phyloP scores from a whole-genome alignment of 148 eudicot genomes.

The Vaccinium darrowii region DNA sequence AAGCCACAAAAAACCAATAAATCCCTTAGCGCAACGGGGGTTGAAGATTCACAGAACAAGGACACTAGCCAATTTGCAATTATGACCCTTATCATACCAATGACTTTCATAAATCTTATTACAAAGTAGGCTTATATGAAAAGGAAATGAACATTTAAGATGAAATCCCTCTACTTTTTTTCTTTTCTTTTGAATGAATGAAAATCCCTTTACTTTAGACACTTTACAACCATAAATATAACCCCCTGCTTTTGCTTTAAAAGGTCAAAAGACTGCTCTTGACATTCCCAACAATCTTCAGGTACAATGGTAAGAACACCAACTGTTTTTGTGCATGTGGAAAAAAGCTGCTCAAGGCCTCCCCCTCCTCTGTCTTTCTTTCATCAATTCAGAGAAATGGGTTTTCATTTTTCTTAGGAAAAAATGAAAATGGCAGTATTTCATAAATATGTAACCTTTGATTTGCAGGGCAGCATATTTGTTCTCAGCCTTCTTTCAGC shows the following conservation, averaged over 20 bases:
- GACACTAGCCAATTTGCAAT: too few species aligned
- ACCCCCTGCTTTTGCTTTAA: constrained; percentile 2
- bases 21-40: too few species aligned
- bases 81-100: too few species aligned
- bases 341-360: not conserved
- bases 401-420: not conserved
- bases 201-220: not conserved
- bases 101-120: too few species aligned
- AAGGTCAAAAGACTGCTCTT: not conserved
- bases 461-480: constrained; percentile 4
- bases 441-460: not conserved
- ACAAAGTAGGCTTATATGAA: not conserved
- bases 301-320: not conserved
- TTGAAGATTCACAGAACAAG: too few species aligned
- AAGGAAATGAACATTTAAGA: not conserved
- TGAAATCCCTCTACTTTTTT: not conserved
- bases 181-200: too few species aligned
- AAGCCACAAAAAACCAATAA: too few species aligned
- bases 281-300: not conserved
- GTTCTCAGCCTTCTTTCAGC: constrained; percentile 9
- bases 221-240: not conserved
- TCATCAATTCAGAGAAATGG: not conserved
- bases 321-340: not conserved
- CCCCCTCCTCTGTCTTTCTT: not conserved
- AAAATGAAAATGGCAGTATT: not conserved